phyloP scores from a whole-genome alignment of 495 filamentous ascomycete genomes.

The Penicillium dipodomyicola region DNA sequence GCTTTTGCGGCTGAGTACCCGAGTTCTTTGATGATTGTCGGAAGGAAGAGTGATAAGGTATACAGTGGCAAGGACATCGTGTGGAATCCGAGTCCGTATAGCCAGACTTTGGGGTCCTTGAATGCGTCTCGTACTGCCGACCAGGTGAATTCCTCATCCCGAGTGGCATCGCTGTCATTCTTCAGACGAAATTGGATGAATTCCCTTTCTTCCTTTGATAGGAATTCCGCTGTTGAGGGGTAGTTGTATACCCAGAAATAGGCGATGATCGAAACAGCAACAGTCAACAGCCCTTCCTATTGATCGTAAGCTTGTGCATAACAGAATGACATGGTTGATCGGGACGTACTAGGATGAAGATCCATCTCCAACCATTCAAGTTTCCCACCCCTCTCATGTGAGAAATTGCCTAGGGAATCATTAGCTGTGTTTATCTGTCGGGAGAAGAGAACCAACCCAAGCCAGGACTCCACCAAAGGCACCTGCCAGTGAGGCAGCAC shows the following conservation, averaged over 20 bases:
- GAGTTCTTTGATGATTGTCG: slow-evolving; percentile 67
- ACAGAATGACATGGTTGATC: background rate
- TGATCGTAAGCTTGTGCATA: slow-evolving; percentile 2
- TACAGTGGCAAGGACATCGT: slow-evolving; percentile 76
- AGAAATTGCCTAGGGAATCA: slow-evolving; percentile 39
- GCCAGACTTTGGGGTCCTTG: slow-evolving; percentile 69
- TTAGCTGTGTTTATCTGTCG: slow-evolving; percentile 3
- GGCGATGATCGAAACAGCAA: slow-evolving; percentile 56
- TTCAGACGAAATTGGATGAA: slow-evolving; percentile 59
- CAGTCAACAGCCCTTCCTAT: slow-evolving; percentile 67
- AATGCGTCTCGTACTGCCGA: slow-evolving; percentile 60
- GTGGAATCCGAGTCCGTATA: slow-evolving; percentile 72
- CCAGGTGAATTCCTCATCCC: slow-evolving; percentile 66
- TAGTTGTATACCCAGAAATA: slow-evolving; percentile 76
- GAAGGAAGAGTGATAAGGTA: slow-evolving; percentile 74
- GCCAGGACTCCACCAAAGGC: slow-evolving; percentile 79
- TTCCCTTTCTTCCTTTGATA: slow-evolving; percentile 60
- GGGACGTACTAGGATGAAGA: slow-evolving; percentile 63
- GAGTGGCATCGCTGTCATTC: slow-evolving; percentile 58
- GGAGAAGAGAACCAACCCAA: slow-evolving; percentile 37
- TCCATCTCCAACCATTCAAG: slow-evolving; percentile 76
- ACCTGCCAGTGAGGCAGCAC: slow-evolving; percentile 69
- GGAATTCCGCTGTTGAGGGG: slow-evolving; percentile 64
- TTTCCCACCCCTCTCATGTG: slow-evolving; percentile 65
- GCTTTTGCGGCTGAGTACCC: slow-evolving; percentile 67